These are phyloP conservation scores for Aaosphaeria arxii DNA, from an alignment of 2,329 filamentous ascomycete genomes.

Conservation along the genomic window DNA sequence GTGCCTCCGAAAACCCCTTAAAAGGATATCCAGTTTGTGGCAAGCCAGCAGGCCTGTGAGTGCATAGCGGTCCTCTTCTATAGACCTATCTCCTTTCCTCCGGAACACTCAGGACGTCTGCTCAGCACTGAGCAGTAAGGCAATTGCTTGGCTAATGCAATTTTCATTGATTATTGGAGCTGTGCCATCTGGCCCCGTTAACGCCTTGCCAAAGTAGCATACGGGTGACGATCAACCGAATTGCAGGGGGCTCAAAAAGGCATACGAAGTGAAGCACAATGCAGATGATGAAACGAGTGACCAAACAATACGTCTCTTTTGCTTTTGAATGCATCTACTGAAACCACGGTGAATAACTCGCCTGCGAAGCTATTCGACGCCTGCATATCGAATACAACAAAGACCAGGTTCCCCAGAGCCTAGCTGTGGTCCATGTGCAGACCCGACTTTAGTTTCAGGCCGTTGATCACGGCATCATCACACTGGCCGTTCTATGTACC, in stretches of 20 bases:
- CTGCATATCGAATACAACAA: conserved; percentile 3
- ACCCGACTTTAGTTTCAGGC: too few relatives aligned
- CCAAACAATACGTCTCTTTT: conserved; percentile 14
- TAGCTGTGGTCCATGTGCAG: too few relatives aligned
- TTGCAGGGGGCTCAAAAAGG: too few relatives aligned
- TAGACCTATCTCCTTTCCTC: conserved; percentile 21
- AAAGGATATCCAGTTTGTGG: too few relatives aligned
- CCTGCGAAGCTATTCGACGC: not conserved
- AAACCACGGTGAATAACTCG: conserved; percentile 18
- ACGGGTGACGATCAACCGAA: too few relatives aligned
- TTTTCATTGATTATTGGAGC: conserved; percentile 2
- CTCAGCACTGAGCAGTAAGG: conserved; percentile 3
- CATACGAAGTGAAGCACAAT: conserved; percentile 4
- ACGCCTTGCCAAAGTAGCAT: too few relatives aligned
- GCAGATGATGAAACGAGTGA: conserved; percentile 22
- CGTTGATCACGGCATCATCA: too few relatives aligned
- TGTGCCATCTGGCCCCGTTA: too few relatives aligned
- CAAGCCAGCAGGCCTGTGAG: not conserved
- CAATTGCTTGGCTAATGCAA: conserved; percentile 15
- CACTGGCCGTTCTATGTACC: too few relatives aligned
- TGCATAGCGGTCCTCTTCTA: conserved; percentile 12
- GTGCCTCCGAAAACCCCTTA: too few relatives aligned
- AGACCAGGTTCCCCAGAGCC: too few relatives aligned
- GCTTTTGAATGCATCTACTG: conserved; percentile 5
- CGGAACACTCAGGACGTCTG: conserved; percentile 7